Base-by-base conservation (phyloP, 257 asterid genomes). In the Nicotiana knightiana region DNA sequence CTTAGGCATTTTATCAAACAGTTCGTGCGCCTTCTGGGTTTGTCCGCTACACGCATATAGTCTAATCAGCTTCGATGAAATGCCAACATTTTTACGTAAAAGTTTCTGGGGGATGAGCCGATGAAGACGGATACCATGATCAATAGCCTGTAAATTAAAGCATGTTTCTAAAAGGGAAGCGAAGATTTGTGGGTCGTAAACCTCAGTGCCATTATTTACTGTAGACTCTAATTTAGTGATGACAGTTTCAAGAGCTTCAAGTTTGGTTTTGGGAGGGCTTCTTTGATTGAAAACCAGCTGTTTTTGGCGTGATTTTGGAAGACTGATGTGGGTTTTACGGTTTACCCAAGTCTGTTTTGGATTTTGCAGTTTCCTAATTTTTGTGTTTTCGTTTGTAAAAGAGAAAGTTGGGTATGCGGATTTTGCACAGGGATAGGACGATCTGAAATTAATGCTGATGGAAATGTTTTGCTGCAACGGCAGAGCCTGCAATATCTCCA, bases 161-260 rank as follows among this genome's bases (percentile, higher is more conserved):
- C 97, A 93, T 78, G 95, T 85, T 79, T 94, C 98, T 39, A 94
- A 43, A 63, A 94, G 96, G 53, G 97, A 90, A 21, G 98, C 94
- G 61, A 90, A 94, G 15, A 92, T 83, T 59, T 87, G 92, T 16
- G 97, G 92, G 81, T 94, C 97, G 13, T 87, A n/a, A 61, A 93
- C 85, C 18, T 76, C 17, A 0, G 93, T 76, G 77, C 97, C 98
- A 51, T 85, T 91, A 59, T 90, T 77, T 0, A 89, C 76, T 18
- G 93, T 85, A 86, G 90, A 33, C 82, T 93, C 95, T 28, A 94
- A 53, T 4, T 88, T 83, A 82, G 8, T 71, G 2, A 94, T 81
- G 53, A 92, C 93, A n/a, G 81, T 24, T 85, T 93, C 94, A 62
- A 93, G 94, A n/a, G 97, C 94, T 32, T 94, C 87, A 26, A 89